Base-by-base conservation (phyloP, 2,329 filamentous ascomycete species). In the Ophiostoma himal-ulmi region DNA sequence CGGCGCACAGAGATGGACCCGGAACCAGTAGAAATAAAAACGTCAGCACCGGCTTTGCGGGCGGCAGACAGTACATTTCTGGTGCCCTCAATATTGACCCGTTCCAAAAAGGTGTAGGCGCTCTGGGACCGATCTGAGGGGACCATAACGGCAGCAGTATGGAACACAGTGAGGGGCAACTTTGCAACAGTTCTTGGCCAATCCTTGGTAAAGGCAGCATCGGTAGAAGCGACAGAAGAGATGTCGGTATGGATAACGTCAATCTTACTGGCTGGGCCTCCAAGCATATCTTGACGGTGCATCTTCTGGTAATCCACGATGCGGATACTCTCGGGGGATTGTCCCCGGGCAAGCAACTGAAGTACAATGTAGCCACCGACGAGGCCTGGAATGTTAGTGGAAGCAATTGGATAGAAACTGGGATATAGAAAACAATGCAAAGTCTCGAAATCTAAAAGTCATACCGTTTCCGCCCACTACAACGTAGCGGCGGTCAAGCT, bases 291-390 rank as follows among this genome's bases (percentile, higher is more conserved):
- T 7, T 78, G 72, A 11, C 79, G 76, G 34, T 78, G 77, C 5
- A 82, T 81, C 11, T 77, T 71, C 34, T 78, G 78, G 70, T 84
- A 79, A 75, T 85, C 83, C 37, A 84, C 73, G 68, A 84, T 81
- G 20, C 83, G 82, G 70, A 85, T 81, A 68, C 80, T 80, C 66
- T 80, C 78, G 10, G 82, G 80, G 1, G 79, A 69, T 75, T 85
- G 80, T 6, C 83, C 83, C 22, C 83, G 81, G 6, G 78, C 76
- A 13, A 85, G 77, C 37, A 85, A 78, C 70, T 85, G 82, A 20
- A 81, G 76, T n/a, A 83, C 78, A 44, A 85, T 81, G 77, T 81
- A 81, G 30, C 82, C 81, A 2, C 83, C 83, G 14, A 85, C 82
- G 2, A 76, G 73, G 52, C 75, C 74, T 74, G n/a, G 2, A 5